Evolutionary conservation across 1,284 basidiomycete species (phyloP).

Genomic region (Mycosarcoma mackinlayi): DNA sequence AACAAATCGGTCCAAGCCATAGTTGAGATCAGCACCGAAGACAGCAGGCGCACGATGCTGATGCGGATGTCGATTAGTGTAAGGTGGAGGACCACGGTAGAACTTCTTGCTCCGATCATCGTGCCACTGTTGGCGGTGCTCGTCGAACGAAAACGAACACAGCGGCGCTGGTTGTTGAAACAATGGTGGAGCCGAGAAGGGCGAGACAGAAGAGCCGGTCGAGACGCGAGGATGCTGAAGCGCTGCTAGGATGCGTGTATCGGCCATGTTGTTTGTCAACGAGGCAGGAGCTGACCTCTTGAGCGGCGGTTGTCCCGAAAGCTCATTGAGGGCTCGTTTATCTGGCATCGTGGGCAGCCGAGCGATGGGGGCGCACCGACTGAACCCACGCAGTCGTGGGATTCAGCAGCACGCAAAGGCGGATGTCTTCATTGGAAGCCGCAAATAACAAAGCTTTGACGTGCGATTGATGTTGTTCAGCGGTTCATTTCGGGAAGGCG

Average conservation of each 20-base stretch:
- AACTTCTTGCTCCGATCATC: conserved; percentile 47
- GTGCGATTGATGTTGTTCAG: not conserved
- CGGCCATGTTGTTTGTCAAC: not conserved
- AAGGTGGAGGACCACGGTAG: conserved; percentile 51
- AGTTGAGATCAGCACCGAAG: conserved; percentile 63
- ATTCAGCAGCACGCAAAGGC: conserved; percentile 23
- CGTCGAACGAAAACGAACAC: conserved; percentile 57
- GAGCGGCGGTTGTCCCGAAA: not conserved
- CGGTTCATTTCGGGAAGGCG: conserved; percentile 11
- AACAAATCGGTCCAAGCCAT: conserved; percentile 74
- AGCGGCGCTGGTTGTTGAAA: conserved; percentile 51
- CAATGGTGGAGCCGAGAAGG: conserved; percentile 14
- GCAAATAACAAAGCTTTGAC: not conserved
- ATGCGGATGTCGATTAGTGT: conserved; percentile 23
- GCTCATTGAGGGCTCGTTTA: conserved; percentile 19
- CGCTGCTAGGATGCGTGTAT: conserved; percentile 5
- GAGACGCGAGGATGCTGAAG: conserved; percentile 27
- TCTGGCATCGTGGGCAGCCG: conserved; percentile 25
- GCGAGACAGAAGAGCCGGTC: conserved; percentile 1
- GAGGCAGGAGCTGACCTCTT: conserved; percentile 5
- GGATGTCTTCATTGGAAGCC: conserved; percentile 7
- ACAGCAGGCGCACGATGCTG: conserved; percentile 9
- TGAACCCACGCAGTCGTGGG: conserved; percentile 20
- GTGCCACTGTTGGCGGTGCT: conserved; percentile 35
- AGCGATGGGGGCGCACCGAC: conserved; percentile 4